Evolutionary conservation across 495 filamentous ascomycete genomes (phyloP).

Genomic region (Trichocladium uniseriatum): DNA sequence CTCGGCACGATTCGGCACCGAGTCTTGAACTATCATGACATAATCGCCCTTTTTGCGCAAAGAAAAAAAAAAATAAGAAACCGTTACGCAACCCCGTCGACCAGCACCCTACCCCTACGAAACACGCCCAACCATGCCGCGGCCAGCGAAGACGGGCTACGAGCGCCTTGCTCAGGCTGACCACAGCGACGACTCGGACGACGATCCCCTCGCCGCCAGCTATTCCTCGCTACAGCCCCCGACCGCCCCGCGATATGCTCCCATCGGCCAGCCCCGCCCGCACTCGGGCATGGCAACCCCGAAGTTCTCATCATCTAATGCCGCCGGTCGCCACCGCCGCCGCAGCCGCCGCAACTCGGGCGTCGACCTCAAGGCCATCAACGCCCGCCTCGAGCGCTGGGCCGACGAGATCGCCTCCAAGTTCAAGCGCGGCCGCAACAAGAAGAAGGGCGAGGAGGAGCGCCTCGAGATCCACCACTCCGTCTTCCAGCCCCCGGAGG

Average conservation of each 20-base stretch:
- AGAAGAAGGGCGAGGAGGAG: slow-evolving; percentile 64
- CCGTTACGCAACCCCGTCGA: neutral
- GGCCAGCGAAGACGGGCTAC: slow-evolving; percentile 80
- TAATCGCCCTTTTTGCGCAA: too few species aligned
- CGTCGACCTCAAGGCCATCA: slow-evolving; percentile 98
- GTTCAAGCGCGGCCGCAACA: slow-evolving; percentile 79
- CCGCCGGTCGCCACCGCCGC: slow-evolving; percentile 35
- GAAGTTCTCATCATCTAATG: slow-evolving; percentile 15
- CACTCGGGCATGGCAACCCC: slow-evolving; percentile 52
- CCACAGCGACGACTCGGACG: slow-evolving; percentile 70
- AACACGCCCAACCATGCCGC: slow-evolving; percentile 9
- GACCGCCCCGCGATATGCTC: slow-evolving; percentile 60
- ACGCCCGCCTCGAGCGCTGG: slow-evolving; percentile 91
- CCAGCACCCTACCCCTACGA: neutral
- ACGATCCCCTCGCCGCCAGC: slow-evolving; percentile 47
- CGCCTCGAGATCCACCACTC: slow-evolving; percentile 93
- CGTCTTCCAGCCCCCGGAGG: slow-evolving; percentile 87
- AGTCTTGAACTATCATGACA: too few species aligned
- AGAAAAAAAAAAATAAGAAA: too few species aligned
- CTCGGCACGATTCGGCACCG: too few species aligned
- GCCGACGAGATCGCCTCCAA: slow-evolving; percentile 96
- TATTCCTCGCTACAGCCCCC: slow-evolving; percentile 50
- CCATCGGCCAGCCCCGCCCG: slow-evolving; percentile 51
- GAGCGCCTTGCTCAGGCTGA: slow-evolving; percentile 87
- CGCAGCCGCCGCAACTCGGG: slow-evolving; percentile 72